Conservation (phyloP, 2,329 filamentous ascomycete species). For the Paramyrothecium sp. region DNA sequence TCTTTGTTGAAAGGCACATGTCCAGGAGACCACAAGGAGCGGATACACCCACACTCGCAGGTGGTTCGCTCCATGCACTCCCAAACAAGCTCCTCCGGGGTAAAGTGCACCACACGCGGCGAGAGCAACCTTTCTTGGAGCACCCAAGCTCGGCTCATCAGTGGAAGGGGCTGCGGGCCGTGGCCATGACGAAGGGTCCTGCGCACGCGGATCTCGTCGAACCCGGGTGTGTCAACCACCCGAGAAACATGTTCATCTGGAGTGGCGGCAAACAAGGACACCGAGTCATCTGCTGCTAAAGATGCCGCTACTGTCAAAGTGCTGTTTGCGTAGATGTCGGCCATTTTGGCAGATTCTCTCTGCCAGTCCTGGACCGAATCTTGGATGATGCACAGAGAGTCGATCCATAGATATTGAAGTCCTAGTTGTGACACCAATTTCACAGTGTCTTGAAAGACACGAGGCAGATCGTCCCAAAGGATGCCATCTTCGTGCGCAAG, state of each 20-base stretch:
- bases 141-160: slow-evolving; percentile 17
- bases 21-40: slow-evolving; percentile 1
- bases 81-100: slow-evolving; percentile 11
- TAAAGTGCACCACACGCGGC: slow-evolving; percentile 13
- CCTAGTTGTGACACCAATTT: background rate
- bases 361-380: background rate
- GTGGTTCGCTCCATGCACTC: slow-evolving; percentile 11
- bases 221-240: background rate
- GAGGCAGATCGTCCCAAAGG: background rate
- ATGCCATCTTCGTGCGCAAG: background rate
- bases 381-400: background rate
- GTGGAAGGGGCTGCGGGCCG: background rate
- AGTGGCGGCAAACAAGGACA: background rate
- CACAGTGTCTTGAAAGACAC: background rate
- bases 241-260: background rate
- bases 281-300: background rate
- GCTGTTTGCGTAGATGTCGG: background rate
- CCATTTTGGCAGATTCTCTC: slow-evolving; percentile 1
- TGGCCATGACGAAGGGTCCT: background rate
- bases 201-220: background rate
- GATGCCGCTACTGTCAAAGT: background rate
- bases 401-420: background rate
- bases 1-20: slow-evolving; percentile 1
- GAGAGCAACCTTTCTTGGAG: slow-evolving; percentile 18
- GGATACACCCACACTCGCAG: slow-evolving; percentile 1